Evolutionary conservation across 2,329 filamentous ascomycete genomes (phyloP), one percentile per base, ranked within the genome.

Genomic region (Colletotrichum scovillei): DNA sequence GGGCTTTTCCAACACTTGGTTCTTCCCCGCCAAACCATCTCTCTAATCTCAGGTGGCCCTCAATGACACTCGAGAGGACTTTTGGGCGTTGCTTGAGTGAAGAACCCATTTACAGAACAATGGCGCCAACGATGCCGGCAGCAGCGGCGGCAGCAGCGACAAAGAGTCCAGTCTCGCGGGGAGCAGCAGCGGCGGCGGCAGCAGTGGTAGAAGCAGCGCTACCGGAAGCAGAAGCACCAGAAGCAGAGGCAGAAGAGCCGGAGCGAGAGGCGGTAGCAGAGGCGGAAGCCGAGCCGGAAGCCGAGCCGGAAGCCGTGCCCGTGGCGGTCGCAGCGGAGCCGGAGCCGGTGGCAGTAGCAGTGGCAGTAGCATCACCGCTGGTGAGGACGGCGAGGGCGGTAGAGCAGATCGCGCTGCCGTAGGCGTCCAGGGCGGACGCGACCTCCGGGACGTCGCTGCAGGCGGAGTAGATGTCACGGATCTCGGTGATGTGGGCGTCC

Each of bases 391-490:
- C 60, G 9, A 59, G 46, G 1, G 60, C 70, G 16, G 67, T 73
- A 6, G 66, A 62, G 70, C 70, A 73, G 26, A 73, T 28, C 11
- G 22, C 32, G 53, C 28, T 24, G 32, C 60, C 60, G 56, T 38
- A 65, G 32, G 26, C 35, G 14, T 32, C 32, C 24, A 75, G n/a
- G 11, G 56, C 9, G 22, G 42, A 16, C 26, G 59, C 59, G 67
- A 70, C 32, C 12, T 30, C 24, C 32, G 79, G 78, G n/a, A 78
- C 78, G 35, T 81, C 78, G 67, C 65, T 76, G 73, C 79, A 80
- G 53, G 78, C 79, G 0, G 72, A 53, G 16, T 75, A 28, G 14
- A 80, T 53, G 58, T 74, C 72, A 5, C 69, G 73, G n/a, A 79
- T 22, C 0, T 70, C 76, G 4, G 67, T 74, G 64, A 57, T 72